Evolutionary conservation across 129 eudicot species (phyloP), one percentile per base, ranked within the genome.

Genomic region (Scalesia atractyloides): DNA sequence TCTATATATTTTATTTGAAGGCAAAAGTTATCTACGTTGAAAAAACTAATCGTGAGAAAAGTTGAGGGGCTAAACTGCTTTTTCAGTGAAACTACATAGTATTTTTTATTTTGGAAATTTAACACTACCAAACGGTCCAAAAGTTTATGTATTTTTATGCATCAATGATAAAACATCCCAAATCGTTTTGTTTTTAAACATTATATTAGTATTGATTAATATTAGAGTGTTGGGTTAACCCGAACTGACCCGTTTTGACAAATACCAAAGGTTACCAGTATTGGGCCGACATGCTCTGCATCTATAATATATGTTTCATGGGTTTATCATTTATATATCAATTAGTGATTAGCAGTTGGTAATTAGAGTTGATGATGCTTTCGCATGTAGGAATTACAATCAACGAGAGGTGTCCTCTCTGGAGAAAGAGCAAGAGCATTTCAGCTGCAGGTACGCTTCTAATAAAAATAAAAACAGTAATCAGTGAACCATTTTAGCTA

Each of bases 351-450:
- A 15, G 5, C 30, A 16, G 4, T 71, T 16, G 12, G 6, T 8
- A 12, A 37, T 33, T 9, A 19, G 20, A 18, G 43, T 16, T 60
- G 16, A 49, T 14, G n/a, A 12, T 12, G 5, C 48, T 1, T 19
- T 22, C 41, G 26, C 24, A 5, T 79, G 70, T 68, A 91, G 98
- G 98, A 92, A 73, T 85, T 92, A 69, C 88, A 87, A 75, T 89
- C 98, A 15, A 89, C 98, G 34, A 87, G 98, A 81, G 98, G 90
- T 68, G 91, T 89, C 52, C 90, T 92, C 33, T 90, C 87, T 20
- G 89, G 87, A 64, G 96, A 92, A 80, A 84, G 98, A 76, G 88
- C 90, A 76, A 83, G 98, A 84, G 95, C 98, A 1, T 89, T 87
- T 80, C 96, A 89, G 71, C 78, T 92, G 79, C 96, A 92, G 98